These are phyloP conservation scores for Bipolaris bicolor DNA, from an alignment of 2,329 filamentous ascomycete species.

Conservation along the genomic window DNA sequence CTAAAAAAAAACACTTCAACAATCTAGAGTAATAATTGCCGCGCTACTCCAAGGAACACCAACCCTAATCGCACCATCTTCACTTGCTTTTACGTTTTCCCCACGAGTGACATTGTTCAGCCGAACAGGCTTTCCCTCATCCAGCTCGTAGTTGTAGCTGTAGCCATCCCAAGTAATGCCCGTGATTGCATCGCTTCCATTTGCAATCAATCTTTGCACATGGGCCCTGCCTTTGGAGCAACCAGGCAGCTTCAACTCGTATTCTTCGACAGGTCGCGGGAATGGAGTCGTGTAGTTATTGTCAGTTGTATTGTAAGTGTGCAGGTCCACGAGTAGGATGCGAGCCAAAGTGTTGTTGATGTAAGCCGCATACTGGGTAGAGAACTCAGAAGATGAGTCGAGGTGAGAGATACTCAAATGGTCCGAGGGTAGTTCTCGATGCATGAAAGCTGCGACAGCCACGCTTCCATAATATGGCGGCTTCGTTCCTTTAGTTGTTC, in stretches of 20 bases:
- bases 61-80: constrained; percentile 3
- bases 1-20: not conserved
- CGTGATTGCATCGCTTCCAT: constrained; percentile 67
- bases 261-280: constrained; percentile 46
- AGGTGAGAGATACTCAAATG: constrained; percentile 1
- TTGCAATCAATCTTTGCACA: constrained; percentile 61
- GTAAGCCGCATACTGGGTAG: constrained; percentile 58
- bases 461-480: constrained; percentile 69
- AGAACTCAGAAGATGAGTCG: not conserved
- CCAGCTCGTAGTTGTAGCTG: constrained; percentile 67
- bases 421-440: constrained; percentile 1
- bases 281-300: constrained; percentile 20
- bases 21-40: constrained; percentile 2
- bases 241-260: constrained; percentile 49
- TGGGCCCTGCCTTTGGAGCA: constrained; percentile 30
- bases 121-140: constrained; percentile 60
- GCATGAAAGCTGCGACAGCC: constrained; percentile 61
- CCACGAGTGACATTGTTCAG: constrained; percentile 62
- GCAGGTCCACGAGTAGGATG: constrained; percentile 64
- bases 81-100: constrained; percentile 50
- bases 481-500: constrained; percentile 62
- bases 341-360: constrained; percentile 55
- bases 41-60: constrained; percentile 10
- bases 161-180: constrained; percentile 67
- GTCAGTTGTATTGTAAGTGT: constrained; percentile 50